Percentiles rank a stretch among this genome's conserved stretches.
Evolutionary conservation across 1,139 yeast genomes (phyloP).

Genomic region (Blastobotrys aristatus): DNA sequence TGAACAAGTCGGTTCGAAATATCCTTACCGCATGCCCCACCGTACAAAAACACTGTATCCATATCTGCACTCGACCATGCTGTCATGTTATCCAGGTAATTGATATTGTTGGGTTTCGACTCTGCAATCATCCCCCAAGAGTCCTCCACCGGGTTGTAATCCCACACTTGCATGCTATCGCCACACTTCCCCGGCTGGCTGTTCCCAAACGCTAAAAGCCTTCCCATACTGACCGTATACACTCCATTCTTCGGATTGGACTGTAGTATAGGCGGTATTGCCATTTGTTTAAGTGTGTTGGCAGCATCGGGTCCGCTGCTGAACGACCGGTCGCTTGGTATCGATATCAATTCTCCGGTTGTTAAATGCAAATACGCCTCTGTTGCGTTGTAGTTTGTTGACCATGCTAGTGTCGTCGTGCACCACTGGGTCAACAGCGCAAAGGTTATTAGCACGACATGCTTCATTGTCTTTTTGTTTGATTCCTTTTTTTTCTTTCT

Average conservation of each 20-base stretch:
- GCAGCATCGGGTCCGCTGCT: background rate
- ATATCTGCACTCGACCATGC: slow-evolving; percentile 39
- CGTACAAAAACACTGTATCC: slow-evolving; percentile 44
- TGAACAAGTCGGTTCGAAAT: slow-evolving; percentile 40
- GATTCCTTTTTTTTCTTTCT: too few species aligned
- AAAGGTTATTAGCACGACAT: too few species aligned
- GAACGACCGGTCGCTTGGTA: slow-evolving; percentile 3
- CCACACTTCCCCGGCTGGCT: background rate
- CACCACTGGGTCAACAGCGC: too few species aligned
- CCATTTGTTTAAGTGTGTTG: background rate
- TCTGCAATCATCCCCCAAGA: slow-evolving; percentile 21
- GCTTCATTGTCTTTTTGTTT: too few species aligned
- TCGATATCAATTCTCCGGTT: background rate
- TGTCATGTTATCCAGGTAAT: slow-evolving; percentile 22
- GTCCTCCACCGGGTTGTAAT: slow-evolving; percentile 16
- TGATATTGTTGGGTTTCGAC: slow-evolving; percentile 6
- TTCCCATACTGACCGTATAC: slow-evolving; percentile 12
- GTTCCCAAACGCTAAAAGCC: background rate
- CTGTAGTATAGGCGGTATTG: slow-evolving; percentile 4
- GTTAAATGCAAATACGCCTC: background rate
- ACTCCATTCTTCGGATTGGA: slow-evolving; percentile 12
- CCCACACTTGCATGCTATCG: slow-evolving; percentile 18
- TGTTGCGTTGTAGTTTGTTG: background rate
- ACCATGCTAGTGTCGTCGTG: background rate
- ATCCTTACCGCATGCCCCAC: slow-evolving; percentile 35